Conservation (phyloP, 2,329 filamentous ascomycete species). For the Fusarium sambucinum region DNA sequence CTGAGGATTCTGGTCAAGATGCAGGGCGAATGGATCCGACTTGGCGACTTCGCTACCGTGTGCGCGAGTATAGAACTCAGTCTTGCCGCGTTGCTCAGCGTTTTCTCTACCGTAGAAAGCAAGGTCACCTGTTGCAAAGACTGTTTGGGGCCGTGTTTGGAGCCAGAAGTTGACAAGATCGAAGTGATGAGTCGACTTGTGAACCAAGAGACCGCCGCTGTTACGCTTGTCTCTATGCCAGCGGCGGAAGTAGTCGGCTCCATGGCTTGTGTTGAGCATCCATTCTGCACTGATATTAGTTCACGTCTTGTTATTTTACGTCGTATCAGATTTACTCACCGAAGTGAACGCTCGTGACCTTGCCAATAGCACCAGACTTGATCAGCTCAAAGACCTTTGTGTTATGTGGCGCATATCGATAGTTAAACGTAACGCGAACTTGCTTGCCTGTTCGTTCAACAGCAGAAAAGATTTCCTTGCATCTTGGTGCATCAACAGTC, state of each 20-base stretch:
- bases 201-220: conserved; percentile 69
- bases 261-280: conserved; percentile 72
- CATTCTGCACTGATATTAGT: conserved; percentile 57
- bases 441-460: conserved; percentile 53
- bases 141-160: conserved; percentile 64
- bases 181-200: conserved; percentile 74
- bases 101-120: conserved; percentile 73
- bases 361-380: conserved; percentile 66
- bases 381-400: conserved; percentile 69
- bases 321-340: background rate
- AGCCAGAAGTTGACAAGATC: conserved; percentile 75
- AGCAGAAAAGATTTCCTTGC: conserved; percentile 60
- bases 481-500: conserved; percentile 70
- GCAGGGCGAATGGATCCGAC: conserved; percentile 69
- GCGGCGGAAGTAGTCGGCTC: conserved; percentile 72
- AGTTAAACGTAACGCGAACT: conserved; percentile 72
- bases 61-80: conserved; percentile 63
- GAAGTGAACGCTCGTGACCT: conserved; percentile 69
- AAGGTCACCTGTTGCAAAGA: conserved; percentile 69
- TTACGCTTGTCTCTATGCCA: conserved; percentile 73
- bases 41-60: conserved; percentile 64
- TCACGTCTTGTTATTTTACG: fast-evolving
- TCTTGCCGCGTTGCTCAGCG: conserved; percentile 66
- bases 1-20: conserved; percentile 64
- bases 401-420: conserved; percentile 74